Conservation (phyloP, 371 early-diverging fungal genomes). For the Apophysomyces ossiformis region DNA sequence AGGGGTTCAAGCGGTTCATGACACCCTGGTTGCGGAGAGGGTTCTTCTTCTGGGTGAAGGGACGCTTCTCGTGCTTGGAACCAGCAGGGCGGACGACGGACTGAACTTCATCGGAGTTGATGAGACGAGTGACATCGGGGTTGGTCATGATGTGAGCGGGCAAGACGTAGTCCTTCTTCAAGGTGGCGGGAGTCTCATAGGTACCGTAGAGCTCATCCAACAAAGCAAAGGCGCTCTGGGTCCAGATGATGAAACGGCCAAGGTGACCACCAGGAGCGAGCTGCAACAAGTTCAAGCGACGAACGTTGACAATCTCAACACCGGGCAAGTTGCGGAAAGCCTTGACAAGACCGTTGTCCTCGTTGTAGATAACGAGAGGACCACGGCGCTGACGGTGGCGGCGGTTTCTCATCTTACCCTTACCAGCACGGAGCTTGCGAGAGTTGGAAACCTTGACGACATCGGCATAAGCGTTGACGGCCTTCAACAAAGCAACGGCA, state of each 20-base stretch:
- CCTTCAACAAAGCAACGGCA: slow-evolving; percentile 92
- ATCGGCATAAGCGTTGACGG: slow-evolving; percentile 95
- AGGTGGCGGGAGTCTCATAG: slow-evolving; percentile 75
- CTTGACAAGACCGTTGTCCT: slow-evolving; percentile 94
- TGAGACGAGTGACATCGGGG: slow-evolving; percentile 96
- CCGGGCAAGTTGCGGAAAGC: slow-evolving; percentile 99
- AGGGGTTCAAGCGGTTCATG: slow-evolving; percentile 96
- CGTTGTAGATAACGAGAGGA: slow-evolving; percentile 96
- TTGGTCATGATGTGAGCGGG: slow-evolving; percentile 90
- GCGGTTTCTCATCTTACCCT: slow-evolving; percentile 99
- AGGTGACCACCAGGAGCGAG: slow-evolving; percentile 99
- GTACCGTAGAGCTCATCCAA: slow-evolving; percentile 97
- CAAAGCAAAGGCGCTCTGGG: slow-evolving; percentile 94
- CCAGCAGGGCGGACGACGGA: slow-evolving; percentile 91
- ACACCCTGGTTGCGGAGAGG: slow-evolving; percentile 94
- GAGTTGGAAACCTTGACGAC: slow-evolving; percentile 97
- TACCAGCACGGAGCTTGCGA: slow-evolving; percentile 98
- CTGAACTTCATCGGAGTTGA: slow-evolving; percentile 99
- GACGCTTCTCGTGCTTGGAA: slow-evolving; percentile 81
- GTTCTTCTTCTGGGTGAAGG: slow-evolving; percentile 97
- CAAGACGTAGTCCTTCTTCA: slow-evolving; percentile 95
- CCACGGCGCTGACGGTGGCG: slow-evolving; percentile 98
- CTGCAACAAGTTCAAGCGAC: slow-evolving; percentile 96
- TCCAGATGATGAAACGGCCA: slow-evolving; percentile 99
- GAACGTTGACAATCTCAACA: slow-evolving; percentile 95